phyloP scores from a whole-genome alignment of 2,329 filamentous ascomycete species.

The Neoscytalidium dimidiatum region DNA sequence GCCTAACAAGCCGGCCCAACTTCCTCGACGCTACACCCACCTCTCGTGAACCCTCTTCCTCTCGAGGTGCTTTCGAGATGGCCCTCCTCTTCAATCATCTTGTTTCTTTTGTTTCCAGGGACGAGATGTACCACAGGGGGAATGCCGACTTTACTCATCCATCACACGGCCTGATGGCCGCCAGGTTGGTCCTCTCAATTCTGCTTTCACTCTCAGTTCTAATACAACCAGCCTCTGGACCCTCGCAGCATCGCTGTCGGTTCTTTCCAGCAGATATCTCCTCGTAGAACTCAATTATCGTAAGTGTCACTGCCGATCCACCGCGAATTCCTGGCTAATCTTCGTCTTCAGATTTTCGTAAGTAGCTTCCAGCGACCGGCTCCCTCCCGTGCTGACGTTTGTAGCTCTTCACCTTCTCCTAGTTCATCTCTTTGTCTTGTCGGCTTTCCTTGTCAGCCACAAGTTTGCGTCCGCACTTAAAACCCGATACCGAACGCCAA shows the following conservation, averaged over 20 bases:
- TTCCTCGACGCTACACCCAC: background rate
- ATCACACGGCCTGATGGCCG: constrained; percentile 6
- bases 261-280: constrained; percentile 14
- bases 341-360: constrained; percentile 13
- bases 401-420: constrained; percentile 27
- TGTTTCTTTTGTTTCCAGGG: constrained; percentile 2
- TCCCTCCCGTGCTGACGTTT: background rate
- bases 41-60: background rate
- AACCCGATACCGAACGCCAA: background rate
- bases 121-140: constrained; percentile 6
- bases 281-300: constrained; percentile 14
- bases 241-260: background rate
- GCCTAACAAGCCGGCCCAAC: background rate
- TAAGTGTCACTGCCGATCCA: background rate
- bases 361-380: background rate
- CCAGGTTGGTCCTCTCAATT: background rate
- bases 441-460: constrained; percentile 8
- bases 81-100: constrained; percentile 14
- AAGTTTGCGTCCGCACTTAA: background rate
- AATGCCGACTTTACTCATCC: constrained; percentile 3
- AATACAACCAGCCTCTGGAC: constrained; percentile 6
- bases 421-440: constrained; percentile 22
- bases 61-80: background rate
- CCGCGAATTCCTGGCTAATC: background rate
- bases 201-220: background rate